A percentile compares a stretch with the other conserved stretches of the same genome.
Evolutionary conservation across 208 protist genomes (phyloP).

Genomic region (Trypanosoma brucei): DNA sequence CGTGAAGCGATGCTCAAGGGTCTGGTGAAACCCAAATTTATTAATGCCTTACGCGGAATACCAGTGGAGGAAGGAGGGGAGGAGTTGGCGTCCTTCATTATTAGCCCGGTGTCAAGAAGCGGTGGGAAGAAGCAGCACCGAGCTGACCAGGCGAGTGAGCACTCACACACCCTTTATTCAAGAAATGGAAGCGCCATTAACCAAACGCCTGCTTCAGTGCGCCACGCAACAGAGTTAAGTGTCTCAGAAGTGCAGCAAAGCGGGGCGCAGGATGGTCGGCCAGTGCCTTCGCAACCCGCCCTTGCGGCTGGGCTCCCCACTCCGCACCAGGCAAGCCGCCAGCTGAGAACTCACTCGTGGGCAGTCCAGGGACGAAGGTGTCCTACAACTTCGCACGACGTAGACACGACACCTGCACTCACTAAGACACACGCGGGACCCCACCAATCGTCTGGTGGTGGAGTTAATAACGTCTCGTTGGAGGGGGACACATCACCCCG

Average conservation of each 20-base stretch:
- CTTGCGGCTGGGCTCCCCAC: no score
- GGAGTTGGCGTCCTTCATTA: not conserved
- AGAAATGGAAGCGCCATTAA: no score
- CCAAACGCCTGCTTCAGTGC: no score
- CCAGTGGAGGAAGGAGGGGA: slow-evolving; percentile 6
- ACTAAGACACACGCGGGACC: not conserved
- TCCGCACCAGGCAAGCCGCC: no score
- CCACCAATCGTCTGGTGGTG: not conserved
- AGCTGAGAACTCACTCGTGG: not conserved
- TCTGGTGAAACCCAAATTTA: slow-evolving; percentile 25
- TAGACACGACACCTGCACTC: not conserved
- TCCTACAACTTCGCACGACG: not conserved
- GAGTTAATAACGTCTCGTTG: not conserved
- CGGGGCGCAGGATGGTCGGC: no score
- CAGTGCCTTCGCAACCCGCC: no score
- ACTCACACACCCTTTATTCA: no score
- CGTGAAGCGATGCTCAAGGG: slow-evolving; percentile 1
- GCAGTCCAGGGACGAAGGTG: not conserved
- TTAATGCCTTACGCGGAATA: slow-evolving; percentile 16
- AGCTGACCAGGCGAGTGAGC: slow-evolving; percentile 4
- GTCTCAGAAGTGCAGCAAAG: no score
- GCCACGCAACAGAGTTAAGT: no score
- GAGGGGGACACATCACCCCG: slow-evolving; percentile 2
- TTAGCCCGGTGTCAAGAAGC: not conserved
- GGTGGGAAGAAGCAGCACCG: not conserved